phyloP scores from a whole-genome alignment of 768 basidiomycete genomes.

The Dendrothele bispora region DNA sequence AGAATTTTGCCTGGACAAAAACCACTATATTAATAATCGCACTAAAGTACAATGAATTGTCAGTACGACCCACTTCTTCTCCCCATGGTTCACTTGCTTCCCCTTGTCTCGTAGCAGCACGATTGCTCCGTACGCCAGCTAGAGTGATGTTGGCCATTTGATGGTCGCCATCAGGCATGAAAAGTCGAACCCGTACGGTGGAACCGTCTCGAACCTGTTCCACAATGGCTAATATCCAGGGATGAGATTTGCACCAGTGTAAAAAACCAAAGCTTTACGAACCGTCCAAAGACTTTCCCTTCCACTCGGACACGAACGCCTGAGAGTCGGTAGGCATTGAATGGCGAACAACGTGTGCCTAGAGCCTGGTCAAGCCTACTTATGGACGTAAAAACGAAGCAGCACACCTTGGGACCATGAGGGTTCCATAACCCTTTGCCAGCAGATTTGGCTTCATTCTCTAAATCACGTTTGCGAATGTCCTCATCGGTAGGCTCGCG shows the following conservation, averaged over 20 bases:
- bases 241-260: conserved; percentile 7
- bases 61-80: conserved; percentile 69
- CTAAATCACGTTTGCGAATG: conserved; percentile 65
- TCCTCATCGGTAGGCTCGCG: conserved; percentile 84
- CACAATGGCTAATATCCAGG: conserved; percentile 64
- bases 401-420: conserved; percentile 65
- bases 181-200: conserved; percentile 82
- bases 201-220: conserved; percentile 94
- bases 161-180: conserved; percentile 87
- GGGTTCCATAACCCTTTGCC: conserved; percentile 87
- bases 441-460: conserved; percentile 72
- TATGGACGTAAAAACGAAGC: conserved; percentile 1
- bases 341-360: conserved; percentile 77
- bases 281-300: conserved; percentile 90
- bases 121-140: conserved; percentile 79
- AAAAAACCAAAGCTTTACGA: conserved; percentile 16
- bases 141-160: conserved; percentile 86
- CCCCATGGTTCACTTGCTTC: conserved; percentile 82
- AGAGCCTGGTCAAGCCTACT: conserved; percentile 7
- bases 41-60: neutral
- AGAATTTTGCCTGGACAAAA: conserved; percentile 76
- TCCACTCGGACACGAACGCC: conserved; percentile 88
- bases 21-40: conserved; percentile 15
- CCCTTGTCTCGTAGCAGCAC: conserved; percentile 67
- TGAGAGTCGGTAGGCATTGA: conserved; percentile 90